Conservation (phyloP, 371 early-diverging fungal genomes). For the Chytridium lagenaria region DNA sequence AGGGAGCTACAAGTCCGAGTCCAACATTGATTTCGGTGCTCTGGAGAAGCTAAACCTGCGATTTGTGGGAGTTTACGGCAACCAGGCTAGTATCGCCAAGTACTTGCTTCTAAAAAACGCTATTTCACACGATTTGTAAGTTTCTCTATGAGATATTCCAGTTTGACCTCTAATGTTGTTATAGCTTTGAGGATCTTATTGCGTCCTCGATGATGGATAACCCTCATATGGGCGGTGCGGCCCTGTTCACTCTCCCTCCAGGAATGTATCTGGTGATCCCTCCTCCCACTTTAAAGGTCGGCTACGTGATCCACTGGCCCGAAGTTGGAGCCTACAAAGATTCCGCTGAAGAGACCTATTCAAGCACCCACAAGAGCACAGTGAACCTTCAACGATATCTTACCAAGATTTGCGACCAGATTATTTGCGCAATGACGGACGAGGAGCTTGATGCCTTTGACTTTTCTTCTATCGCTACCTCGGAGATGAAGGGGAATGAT, state of each 20-base stretch:
- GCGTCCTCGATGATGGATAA: not conserved
- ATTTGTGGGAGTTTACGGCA: slow-evolving; percentile 22
- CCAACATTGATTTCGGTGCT: slow-evolving; percentile 9
- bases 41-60: not conserved
- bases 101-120: not conserved
- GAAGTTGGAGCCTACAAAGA: not conserved
- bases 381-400: not conserved
- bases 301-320: slow-evolving; percentile 6
- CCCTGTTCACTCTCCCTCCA: not conserved
- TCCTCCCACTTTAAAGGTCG: not conserved
- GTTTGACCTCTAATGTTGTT: not conserved
- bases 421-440: slow-evolving; percentile 9
- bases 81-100: not conserved
- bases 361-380: not conserved
- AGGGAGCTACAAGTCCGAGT: slow-evolving; percentile 11
- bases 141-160: not conserved
- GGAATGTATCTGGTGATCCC: not conserved
- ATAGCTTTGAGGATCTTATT: not conserved
- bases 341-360: too few species aligned
- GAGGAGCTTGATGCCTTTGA: slow-evolving; percentile 7
- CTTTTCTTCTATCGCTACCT: not conserved
- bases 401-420: not conserved
- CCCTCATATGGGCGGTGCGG: not conserved
- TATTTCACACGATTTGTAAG: not conserved
- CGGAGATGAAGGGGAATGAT: not conserved